Evolutionary conservation across 1,284 basidiomycete species (phyloP), one percentile per base, ranked within the genome.

Genomic region (Naganishia cerealis): DNA sequence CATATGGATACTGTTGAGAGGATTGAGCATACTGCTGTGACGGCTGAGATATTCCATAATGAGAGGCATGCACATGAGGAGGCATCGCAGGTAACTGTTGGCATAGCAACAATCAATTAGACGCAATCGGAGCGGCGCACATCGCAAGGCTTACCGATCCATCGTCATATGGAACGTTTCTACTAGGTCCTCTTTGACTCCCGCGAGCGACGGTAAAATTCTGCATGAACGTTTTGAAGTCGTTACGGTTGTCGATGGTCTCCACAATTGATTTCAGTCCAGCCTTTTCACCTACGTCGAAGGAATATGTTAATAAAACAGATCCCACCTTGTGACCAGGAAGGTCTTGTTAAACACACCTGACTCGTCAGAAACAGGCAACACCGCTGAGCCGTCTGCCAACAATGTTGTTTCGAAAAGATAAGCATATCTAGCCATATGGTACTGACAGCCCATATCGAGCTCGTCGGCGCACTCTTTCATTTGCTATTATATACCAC

Each of bases 141-240:
- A 52, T 40, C 24, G 56, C 13, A 38, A 24, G 21, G 84, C 89
- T 75, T 79, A 93, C 91, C 81, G 90, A 93, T 66, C 91, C 90
- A 79, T 94, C 90, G 67, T 94, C 90, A 71, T 86, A 84, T 7
- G 90, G 90, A 4, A 91, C 92, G 71, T 92, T 90, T 73, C 92
- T 83, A 68, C 90, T 84, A 21, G 89, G 91, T 12, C 89, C 91
- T 58, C 79, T 76, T 9, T 87, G 85, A 42, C 84, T 81, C 16
- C 85, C 91, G 71, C 91, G 89, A 7, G 91, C 91, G 72, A 87
- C 83, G 5, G 91, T 89, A 77, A 96, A 99, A 76, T 96, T 93
- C 77, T 96, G 91, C 94, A 99, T 96, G 79, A 90, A 99, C 24
- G 86, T 86, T 81, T 91, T 95, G 82, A 99, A 99, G 81, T 99